Evolutionary conservation across 2,329 filamentous ascomycete genomes (phyloP), one percentile per base, ranked within the genome.

Genomic region (Aspergillus fructus): DNA sequence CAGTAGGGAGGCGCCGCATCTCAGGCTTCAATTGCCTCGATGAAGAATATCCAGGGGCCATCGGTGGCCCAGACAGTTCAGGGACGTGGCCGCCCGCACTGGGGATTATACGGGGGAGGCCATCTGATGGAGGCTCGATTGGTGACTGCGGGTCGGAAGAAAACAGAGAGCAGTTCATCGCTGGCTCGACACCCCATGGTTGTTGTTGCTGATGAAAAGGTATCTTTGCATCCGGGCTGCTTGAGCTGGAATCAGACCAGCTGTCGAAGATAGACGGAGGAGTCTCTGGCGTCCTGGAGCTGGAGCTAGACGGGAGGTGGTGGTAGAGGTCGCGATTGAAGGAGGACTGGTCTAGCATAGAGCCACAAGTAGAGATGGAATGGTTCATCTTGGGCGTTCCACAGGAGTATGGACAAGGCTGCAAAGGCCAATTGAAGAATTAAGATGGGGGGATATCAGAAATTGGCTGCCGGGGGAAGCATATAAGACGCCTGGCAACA

Each of bases 201-300:
- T 63, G 56, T 17, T 63, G 64, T 48, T 57, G 45, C 23, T 63
- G 56, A 17, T 63, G 64, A 55, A 49, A 53, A 47, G 64, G 39
- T 40, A 60, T 53, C 56, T 60, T 59, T 23, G 59, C 42, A 56
- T 60, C 62, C 19, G 63, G 59, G 37, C 49, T 61, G 60, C 56
- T 59, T 33, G 64, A 69, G 59, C 57, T 61, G 50, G 62, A 67
- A 42, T 58, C 59, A 42, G 63, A 33, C 70, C 69, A 71, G 48
- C 60, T 56, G 59, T 61, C 58, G 9, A 55, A 42, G 40, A 59
- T 42, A 15, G 59, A 54, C 15, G 63, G 27, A 49, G 58, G 34
- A 19, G 58, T 48, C 34, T 58, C 60, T 59, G 64, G 61, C 62
- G 61, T 64, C 58, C 54, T 63, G 43, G 59, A 48, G 27, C 24